These are phyloP conservation scores for Lipomyces sp. DNA, from an alignment of 805 yeast species.

Conservation along the genomic window DNA sequence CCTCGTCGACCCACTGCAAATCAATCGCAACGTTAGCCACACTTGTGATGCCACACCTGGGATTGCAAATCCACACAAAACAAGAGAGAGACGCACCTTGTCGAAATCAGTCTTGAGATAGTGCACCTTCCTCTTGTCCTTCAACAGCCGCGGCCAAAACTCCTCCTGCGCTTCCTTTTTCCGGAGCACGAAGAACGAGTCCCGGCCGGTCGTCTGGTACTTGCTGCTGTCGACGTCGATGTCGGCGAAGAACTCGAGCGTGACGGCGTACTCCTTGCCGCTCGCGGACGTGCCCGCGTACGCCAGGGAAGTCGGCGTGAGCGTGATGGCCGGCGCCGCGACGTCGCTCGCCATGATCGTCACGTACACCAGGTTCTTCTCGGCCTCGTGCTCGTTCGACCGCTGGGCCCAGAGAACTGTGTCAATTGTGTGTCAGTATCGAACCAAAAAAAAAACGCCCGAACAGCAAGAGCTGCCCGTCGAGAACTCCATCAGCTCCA, in stretches of 20 bases:
- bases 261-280: slow-evolving; percentile 52
- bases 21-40: too few relatives aligned
- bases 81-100: slow-evolving; percentile 35
- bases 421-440: too few relatives aligned
- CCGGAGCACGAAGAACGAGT: slow-evolving; percentile 60
- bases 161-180: slow-evolving; percentile 68
- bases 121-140: slow-evolving; percentile 74
- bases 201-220: slow-evolving; percentile 59
- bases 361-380: slow-evolving; percentile 70
- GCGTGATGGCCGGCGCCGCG: slow-evolving; percentile 55
- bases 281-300: slow-evolving; percentile 51
- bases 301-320: slow-evolving; percentile 54
- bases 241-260: slow-evolving; percentile 71
- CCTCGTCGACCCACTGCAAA: slow-evolving; percentile 89
- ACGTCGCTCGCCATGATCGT: slow-evolving; percentile 76
- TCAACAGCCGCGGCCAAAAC: slow-evolving; percentile 94
- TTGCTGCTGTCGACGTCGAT: slow-evolving; percentile 63
- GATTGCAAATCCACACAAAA: neutral
- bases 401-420: slow-evolving; percentile 94
- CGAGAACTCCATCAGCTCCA: too few relatives aligned
- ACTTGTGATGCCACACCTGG: too few relatives aligned
- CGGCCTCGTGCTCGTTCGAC: slow-evolving; percentile 66
- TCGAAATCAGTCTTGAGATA: slow-evolving; percentile 92
- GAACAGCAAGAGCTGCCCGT: too few relatives aligned
- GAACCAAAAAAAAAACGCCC: too few relatives aligned